phyloP scores from a whole-genome alignment of 306 rosid species.

The Vigna unguiculata region DNA sequence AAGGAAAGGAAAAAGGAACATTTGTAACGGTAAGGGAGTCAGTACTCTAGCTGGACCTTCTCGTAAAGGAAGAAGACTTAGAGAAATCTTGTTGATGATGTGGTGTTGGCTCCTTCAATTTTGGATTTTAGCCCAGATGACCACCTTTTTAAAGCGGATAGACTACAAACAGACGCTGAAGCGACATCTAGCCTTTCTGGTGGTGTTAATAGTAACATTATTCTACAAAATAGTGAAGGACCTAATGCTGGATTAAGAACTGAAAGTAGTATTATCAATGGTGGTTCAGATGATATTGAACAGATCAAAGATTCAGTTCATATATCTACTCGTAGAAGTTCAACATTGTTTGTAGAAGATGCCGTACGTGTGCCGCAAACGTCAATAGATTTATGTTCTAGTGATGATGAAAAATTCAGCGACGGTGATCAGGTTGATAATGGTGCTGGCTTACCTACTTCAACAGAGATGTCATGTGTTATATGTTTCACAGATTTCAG shows the following conservation, averaged over 20 bases:
- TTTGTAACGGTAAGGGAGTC: slow-evolving; percentile 35
- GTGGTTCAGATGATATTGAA: slow-evolving; percentile 50
- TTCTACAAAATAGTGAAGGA: slow-evolving; percentile 48
- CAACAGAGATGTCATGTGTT: slow-evolving; percentile 79
- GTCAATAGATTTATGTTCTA: slow-evolving; percentile 49
- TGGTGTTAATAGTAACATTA: slow-evolving; percentile 39
- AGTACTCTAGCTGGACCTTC: slow-evolving; percentile 53
- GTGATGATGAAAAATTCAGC: slow-evolving; percentile 44
- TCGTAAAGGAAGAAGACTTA: slow-evolving; percentile 59
- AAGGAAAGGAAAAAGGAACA: slow-evolving; percentile 60
- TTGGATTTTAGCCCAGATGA: slow-evolving; percentile 51
- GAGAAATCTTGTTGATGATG: slow-evolving; percentile 40
- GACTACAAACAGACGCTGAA: slow-evolving; percentile 34
- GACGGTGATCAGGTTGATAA: slow-evolving; percentile 43
- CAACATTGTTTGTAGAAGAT: slow-evolving; percentile 48
- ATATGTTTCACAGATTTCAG: slow-evolving; percentile 88
- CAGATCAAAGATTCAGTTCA: slow-evolving; percentile 40
- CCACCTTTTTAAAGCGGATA: slow-evolving; percentile 42
- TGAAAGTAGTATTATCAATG: slow-evolving; percentile 42
- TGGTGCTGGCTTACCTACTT: slow-evolving; percentile 45
- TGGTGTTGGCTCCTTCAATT: slow-evolving; percentile 39
- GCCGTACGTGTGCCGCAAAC: slow-evolving; percentile 42
- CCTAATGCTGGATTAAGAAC: slow-evolving; percentile 45
- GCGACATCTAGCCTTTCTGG: slow-evolving; percentile 51
- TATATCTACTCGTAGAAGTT: slow-evolving; percentile 31